These are phyloP conservation scores for Astrothelium macrocarpum DNA, from an alignment of 495 filamentous ascomycete species.

Conservation along the genomic window DNA sequence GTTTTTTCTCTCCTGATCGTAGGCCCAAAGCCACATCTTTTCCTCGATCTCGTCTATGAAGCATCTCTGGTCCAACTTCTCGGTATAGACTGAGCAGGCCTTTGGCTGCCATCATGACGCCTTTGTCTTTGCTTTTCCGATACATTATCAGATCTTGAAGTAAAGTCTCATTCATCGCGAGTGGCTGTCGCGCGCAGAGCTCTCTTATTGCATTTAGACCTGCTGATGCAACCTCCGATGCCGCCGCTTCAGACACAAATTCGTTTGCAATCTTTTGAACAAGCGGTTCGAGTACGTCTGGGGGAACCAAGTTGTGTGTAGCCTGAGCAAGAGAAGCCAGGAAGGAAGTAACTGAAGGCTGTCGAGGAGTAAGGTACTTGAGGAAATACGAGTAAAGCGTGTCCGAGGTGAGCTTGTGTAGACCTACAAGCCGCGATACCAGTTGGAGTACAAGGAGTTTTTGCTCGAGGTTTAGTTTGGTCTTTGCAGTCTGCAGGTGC, in stretches of 20 bases:
- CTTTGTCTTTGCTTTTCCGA: slow-evolving; percentile 94
- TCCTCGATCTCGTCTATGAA: slow-evolving; percentile 82
- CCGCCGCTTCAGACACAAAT: slow-evolving; percentile 92
- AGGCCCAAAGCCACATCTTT: slow-evolving; percentile 86
- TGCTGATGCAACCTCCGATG: slow-evolving; percentile 80
- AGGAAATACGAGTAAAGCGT: slow-evolving; percentile 79
- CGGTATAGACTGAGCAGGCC: slow-evolving; percentile 83
- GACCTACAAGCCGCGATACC: slow-evolving; percentile 77
- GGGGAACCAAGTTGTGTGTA: slow-evolving; percentile 83
- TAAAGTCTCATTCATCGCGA: slow-evolving; percentile 90
- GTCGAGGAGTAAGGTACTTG: slow-evolving; percentile 76
- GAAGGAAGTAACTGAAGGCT: slow-evolving; percentile 89
- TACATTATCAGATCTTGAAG: slow-evolving; percentile 97
- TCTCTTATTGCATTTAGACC: slow-evolving; percentile 93
- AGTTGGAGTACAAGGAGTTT: slow-evolving; percentile 83
- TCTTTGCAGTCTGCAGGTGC: slow-evolving; percentile 78
- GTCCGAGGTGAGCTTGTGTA: slow-evolving; percentile 84
- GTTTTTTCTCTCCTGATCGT: slow-evolving; percentile 55
- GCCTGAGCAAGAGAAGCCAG: slow-evolving; percentile 87
- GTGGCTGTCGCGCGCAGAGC: slow-evolving; percentile 80
- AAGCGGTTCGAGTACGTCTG: slow-evolving; percentile 84
- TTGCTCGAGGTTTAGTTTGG: slow-evolving; percentile 80
- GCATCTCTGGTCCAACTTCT: slow-evolving; percentile 78
- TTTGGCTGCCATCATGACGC: slow-evolving; percentile 92
- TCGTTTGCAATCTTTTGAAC: slow-evolving; percentile 95